Conservation (phyloP, 2,329 filamentous ascomycete species). For the Colletotrichum sp. region DNA sequence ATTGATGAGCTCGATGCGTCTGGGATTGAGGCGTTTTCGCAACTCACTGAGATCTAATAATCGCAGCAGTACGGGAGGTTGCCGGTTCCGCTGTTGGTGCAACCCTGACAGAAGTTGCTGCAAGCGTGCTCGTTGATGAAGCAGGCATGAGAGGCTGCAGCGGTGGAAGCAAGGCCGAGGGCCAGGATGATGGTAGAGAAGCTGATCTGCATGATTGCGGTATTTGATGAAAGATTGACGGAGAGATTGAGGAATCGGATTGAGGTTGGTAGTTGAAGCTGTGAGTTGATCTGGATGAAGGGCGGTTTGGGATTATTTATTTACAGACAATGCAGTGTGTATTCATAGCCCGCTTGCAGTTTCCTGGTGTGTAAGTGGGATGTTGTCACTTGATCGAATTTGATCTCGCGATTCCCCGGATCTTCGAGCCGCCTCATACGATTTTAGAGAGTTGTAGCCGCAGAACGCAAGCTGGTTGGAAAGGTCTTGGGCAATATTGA, state of each 20-base stretch:
- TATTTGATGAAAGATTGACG: neutral
- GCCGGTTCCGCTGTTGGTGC: neutral
- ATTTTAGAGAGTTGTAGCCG: neutral
- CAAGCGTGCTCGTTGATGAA: neutral
- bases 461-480: neutral
- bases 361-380: neutral
- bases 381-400: neutral
- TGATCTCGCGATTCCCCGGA: neutral
- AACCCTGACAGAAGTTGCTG: neutral
- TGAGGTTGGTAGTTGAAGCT: neutral
- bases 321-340: neutral
- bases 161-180: neutral
- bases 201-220: neutral
- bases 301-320: neutral
- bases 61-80: neutral
- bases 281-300: neutral
- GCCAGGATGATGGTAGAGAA: neutral
- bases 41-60: neutral
- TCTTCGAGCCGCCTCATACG: neutral
- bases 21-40: neutral
- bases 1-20: neutral
- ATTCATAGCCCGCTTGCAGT: neutral
- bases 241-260: fast-evolving
- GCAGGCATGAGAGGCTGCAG: neutral
- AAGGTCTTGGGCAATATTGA: neutral